Evolutionary conservation across 306 rosid genomes (phyloP).

Genomic region (Trifolium repens): DNA sequence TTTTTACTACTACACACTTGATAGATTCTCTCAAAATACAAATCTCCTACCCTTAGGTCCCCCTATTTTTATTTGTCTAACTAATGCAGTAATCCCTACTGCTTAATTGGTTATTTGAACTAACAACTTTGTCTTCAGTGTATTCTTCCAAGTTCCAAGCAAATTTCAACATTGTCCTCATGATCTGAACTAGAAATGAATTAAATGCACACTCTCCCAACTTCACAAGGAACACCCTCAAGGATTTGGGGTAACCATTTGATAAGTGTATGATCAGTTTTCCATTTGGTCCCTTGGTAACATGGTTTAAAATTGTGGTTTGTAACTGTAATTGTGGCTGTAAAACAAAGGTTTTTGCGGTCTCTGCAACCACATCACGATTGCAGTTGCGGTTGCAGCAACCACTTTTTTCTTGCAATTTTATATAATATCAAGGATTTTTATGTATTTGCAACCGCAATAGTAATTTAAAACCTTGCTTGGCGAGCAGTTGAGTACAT

Average conservation of each 20-base stretch:
- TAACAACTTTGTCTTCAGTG: not conserved
- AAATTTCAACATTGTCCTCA: not conserved
- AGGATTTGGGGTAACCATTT: not conserved
- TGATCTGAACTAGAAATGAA: not conserved
- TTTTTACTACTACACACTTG: slow-evolving; percentile 7
- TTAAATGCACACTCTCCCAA: too few relatives aligned
- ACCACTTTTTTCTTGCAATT: too few relatives aligned
- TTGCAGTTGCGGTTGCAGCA: too few relatives aligned
- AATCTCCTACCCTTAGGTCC: not conserved
- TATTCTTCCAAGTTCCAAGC: not conserved
- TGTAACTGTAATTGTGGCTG: not conserved
- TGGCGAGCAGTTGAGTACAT: not conserved
- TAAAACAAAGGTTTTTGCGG: not conserved
- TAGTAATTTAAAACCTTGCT: not conserved
- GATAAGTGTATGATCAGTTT: not conserved
- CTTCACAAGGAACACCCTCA: too few relatives aligned
- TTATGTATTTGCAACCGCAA: not conserved
- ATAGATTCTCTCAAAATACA: not conserved
- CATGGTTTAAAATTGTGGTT: not conserved
- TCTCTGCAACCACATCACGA: not conserved
- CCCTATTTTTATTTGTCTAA: not conserved
- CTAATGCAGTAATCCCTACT: not conserved
- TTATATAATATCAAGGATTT: not conserved
- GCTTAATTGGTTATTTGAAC: not conserved
- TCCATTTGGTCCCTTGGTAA: not conserved